Evolutionary conservation across 352 stramenopile species (phyloP).

Genomic region (Globisporangium camurandrum): DNA sequence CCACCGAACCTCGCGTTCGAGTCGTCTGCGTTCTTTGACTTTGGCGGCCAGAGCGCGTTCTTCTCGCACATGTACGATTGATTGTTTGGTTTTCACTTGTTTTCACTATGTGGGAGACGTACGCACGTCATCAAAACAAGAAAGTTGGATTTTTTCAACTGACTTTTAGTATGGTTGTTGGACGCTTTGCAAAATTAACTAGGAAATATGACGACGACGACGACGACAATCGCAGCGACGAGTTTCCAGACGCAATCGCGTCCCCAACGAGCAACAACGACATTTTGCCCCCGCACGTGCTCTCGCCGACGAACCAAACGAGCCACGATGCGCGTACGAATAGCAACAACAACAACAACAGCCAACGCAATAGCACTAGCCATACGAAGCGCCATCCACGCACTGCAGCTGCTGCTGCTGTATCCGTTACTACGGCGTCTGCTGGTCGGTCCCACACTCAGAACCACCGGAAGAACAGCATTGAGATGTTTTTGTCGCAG

Average conservation of each 20-base stretch:
- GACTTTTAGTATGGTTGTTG: too few relatives aligned
- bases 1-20: conserved; percentile 30
- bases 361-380: conserved; percentile 2
- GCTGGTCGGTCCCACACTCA: conserved; percentile 5
- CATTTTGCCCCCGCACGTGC: conserved; percentile 17
- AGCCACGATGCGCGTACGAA: conserved; percentile 15
- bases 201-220: conserved; percentile 40
- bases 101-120: too few relatives aligned
- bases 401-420: conserved; percentile 7
- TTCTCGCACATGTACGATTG: conserved; percentile 36
- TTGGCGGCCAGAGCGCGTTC: conserved; percentile 34
- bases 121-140: too few relatives aligned
- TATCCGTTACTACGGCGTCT: neutral
- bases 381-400: conserved; percentile 1
- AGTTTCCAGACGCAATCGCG: conserved; percentile 3
- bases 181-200: too few relatives aligned
- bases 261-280: conserved; percentile 19
- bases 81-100: too few relatives aligned
- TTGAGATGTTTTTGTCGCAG: conserved; percentile 85
- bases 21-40: conserved; percentile 33
- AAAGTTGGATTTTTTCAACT: neutral
- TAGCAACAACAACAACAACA: neutral
- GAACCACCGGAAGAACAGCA: conserved; percentile 76
- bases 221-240: conserved; percentile 12
- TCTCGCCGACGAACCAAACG: conserved; percentile 41